phyloP scores from a whole-genome alignment of 2,329 filamentous ascomycete species.

The Sphaerulina musiva region DNA sequence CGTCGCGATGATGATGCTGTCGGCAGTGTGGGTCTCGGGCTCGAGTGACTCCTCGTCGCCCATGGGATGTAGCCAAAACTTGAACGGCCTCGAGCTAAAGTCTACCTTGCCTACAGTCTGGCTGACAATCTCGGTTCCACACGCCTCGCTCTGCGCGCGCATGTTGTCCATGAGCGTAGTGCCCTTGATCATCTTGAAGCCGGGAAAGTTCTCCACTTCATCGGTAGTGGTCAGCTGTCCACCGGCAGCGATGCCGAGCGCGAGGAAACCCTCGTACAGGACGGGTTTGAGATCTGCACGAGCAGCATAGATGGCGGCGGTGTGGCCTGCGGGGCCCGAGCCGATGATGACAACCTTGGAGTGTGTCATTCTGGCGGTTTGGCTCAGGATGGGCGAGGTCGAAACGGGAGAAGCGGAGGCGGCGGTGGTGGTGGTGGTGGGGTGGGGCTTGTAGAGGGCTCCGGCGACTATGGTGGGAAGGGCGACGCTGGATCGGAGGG shows the following conservation, averaged over 20 bases:
- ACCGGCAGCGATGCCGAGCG: conserved; percentile 90
- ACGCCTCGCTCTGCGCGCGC: conserved; percentile 82
- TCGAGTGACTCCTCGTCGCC: conserved; percentile 73
- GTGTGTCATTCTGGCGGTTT: conserved; percentile 63
- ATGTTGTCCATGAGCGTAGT: conserved; percentile 90
- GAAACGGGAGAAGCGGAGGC: conserved; percentile 26
- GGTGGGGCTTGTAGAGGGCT: conserved; percentile 50
- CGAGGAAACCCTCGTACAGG: conserved; percentile 95
- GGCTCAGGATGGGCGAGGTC: conserved; percentile 22
- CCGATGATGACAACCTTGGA: conserved; percentile 72
- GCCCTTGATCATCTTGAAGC: conserved; percentile 87
- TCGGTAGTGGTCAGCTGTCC: conserved; percentile 97
- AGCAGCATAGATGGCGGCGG: conserved; percentile 90
- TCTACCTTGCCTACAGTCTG: conserved; percentile 90
- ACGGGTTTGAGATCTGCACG: conserved; percentile 92
- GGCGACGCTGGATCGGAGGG: conserved; percentile 66
- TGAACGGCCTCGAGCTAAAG: conserved; percentile 77
- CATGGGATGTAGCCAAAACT: conserved; percentile 65
- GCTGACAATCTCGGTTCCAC: conserved; percentile 86
- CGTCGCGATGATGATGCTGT: conserved; percentile 88
- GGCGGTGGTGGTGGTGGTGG: conserved; percentile 31
- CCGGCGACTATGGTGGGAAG: conserved; percentile 68
- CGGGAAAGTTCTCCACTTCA: conserved; percentile 96
- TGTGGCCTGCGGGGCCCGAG: conserved; percentile 95
- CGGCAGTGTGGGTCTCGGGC: conserved; percentile 71